Evolutionary conservation across 495 filamentous ascomycete genomes (phyloP), one percentile per base, ranked within the genome.

Genomic region (Penicillium steckii): DNA sequence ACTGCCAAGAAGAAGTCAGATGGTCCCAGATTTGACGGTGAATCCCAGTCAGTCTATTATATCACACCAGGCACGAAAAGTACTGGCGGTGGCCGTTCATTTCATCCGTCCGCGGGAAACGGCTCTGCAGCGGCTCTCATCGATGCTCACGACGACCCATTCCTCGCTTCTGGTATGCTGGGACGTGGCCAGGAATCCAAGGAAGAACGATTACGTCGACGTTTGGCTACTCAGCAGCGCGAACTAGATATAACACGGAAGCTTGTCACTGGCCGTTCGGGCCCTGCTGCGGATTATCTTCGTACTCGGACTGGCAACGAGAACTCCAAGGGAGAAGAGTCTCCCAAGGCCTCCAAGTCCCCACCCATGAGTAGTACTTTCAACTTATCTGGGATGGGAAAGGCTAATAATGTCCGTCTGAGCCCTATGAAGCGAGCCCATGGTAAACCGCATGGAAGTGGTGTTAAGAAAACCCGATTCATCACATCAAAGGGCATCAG

Each of bases 241-340:
- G 94, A 98, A 67, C 77, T 84, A 7, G 88, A 95, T 41, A 84
- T 97, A 43, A 85, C 85, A 21, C 81, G 82, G 58, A 85, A 80
- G 52, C 78, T 98, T 7, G 78, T 77, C 22, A 52, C 68, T 17
- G 75, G 76, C 4, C 75, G 78, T 2, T 86, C 87, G 44, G 85
- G 86, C 10, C 77, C 87, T 0, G 91, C 89, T 3, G 83, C 80
- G 37, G 87, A 94, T 46, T 96, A 96, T 71, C 81, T 94, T 69
- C 74, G 78, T n/a, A 66, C 57, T n/a, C 62, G 67, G 38, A 65
- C 62, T 17, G 57, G 50, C 13, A 65, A 69, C 13, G 64, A 67
- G 25, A 30, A 42, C 23, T 46, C 47, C 10, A 21, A 38, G 9
- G 6, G 18, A 3, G 29, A 29, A 33, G 52, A 18, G 1, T 49